Evolutionary conservation across 2,329 filamentous ascomycete species (phyloP).

Genomic region (Microcera coccophila): DNA sequence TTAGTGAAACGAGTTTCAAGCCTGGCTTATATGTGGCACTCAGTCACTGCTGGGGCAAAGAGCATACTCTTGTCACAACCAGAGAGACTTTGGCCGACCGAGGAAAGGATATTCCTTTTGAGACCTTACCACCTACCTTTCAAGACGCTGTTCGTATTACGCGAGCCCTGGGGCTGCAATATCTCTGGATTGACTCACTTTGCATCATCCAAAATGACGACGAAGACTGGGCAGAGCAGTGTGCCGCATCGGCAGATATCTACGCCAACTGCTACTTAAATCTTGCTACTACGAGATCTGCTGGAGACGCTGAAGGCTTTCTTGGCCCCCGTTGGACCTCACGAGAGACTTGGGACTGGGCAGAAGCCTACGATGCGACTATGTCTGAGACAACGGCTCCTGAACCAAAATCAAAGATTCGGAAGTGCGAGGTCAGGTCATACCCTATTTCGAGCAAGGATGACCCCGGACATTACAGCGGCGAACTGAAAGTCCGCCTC

Average conservation of each 20-base stretch:
- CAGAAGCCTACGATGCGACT: background rate
- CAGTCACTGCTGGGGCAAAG: slow-evolving; percentile 4
- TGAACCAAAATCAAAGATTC: background rate
- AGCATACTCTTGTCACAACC: background rate
- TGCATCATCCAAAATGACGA: slow-evolving; percentile 16
- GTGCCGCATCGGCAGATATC: slow-evolving; percentile 12
- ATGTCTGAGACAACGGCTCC: background rate
- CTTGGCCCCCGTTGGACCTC: slow-evolving; percentile 2
- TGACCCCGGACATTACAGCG: background rate
- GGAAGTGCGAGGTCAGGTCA: background rate
- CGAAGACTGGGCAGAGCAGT: slow-evolving; percentile 12
- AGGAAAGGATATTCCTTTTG: background rate
- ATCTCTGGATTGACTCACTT: slow-evolving; percentile 16
- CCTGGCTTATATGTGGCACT: background rate
- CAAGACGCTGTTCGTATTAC: slow-evolving; percentile 1
- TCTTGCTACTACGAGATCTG: slow-evolving; percentile 10
- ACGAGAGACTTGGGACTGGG: background rate
- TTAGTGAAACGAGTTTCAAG: background rate
- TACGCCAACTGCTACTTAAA: slow-evolving; percentile 15
- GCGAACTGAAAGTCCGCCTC: background rate
- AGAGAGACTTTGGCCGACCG: background rate
- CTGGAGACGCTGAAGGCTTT: slow-evolving; percentile 5
- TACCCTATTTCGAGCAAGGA: background rate
- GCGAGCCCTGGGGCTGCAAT: slow-evolving; percentile 5
- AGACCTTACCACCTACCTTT: background rate